These are phyloP conservation scores for Penicillium aurantiogriseum DNA, from an alignment of 2,329 filamentous ascomycete species.

Conservation along the genomic window DNA sequence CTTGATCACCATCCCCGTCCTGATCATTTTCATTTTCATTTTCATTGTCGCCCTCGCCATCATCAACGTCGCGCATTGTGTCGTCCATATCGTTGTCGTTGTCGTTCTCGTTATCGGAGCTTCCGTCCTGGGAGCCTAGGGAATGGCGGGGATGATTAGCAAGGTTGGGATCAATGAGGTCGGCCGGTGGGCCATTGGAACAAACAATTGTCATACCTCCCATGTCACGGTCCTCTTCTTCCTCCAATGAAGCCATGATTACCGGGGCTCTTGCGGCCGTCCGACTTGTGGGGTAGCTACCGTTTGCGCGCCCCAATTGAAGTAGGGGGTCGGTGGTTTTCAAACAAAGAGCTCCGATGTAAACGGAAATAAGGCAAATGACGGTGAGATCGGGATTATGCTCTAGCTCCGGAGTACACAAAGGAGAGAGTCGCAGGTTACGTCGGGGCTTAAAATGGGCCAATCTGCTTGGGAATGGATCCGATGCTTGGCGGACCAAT, in stretches of 20 bases:
- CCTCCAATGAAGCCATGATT: constrained; percentile 36
- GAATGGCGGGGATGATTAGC: not conserved
- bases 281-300: not conserved
- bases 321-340: not conserved
- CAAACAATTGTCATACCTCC: constrained; percentile 30
- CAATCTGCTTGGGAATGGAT: not conserved
- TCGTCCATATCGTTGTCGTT: constrained; percentile 37
- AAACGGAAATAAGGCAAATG: not conserved
- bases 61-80: constrained; percentile 45
- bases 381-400: not conserved
- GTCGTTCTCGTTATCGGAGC: constrained; percentile 46
- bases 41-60: constrained; percentile 36
- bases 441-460: not conserved
- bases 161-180: not conserved
- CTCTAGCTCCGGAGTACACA: not conserved
- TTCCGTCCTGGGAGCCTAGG: constrained; percentile 50
- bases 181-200: constrained; percentile 8
- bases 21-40: constrained; percentile 22
- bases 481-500: not conserved
- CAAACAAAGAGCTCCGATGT: not conserved
- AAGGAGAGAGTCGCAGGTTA: not conserved
- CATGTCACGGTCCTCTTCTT: constrained; percentile 46
- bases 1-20: constrained; percentile 30
- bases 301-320: constrained; percentile 1
- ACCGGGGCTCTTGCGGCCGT: not conserved